Percentiles rank a stretch among this genome's conserved stretches.
phyloP scores from a whole-genome alignment of 2,329 filamentous ascomycete genomes.

The Parastagonospora nodorum region DNA sequence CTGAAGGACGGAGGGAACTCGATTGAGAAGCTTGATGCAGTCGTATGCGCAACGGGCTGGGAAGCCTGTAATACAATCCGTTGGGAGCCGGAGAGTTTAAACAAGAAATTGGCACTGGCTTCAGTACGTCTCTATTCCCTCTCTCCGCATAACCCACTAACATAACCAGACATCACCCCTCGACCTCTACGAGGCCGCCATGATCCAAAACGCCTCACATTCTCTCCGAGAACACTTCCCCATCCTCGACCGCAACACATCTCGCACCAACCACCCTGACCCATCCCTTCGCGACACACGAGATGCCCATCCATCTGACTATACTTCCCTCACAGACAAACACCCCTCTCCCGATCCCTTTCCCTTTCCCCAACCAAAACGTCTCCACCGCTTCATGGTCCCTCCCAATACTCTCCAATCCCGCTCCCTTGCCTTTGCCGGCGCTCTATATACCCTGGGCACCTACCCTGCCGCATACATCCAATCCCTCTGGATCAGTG shows the following conservation, averaged over 20 bases:
- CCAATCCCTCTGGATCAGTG: constrained; percentile 57
- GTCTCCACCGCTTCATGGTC: constrained; percentile 38
- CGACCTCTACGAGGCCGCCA: constrained; percentile 42
- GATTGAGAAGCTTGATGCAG: constrained; percentile 56
- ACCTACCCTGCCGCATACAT: constrained; percentile 46
- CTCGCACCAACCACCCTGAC: constrained; percentile 21
- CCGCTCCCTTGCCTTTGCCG: constrained; percentile 16
- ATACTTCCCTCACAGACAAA: too few species aligned
- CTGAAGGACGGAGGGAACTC: constrained; percentile 53
- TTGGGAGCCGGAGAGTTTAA: constrained; percentile 52
- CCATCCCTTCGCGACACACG: constrained; percentile 18
- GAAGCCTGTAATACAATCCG: constrained; percentile 55
- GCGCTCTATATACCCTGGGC: constrained; percentile 43
- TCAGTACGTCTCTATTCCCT: constrained; percentile 15
- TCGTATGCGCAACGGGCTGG: constrained; percentile 65
- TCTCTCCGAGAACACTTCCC: constrained; percentile 19
- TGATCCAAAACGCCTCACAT: constrained; percentile 35
- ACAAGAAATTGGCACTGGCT: constrained; percentile 55
- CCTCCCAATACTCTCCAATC: not conserved
- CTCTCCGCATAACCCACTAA: not conserved
- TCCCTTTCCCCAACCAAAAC: constrained; percentile 30
- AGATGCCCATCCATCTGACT: not conserved
- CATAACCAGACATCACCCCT: not conserved
- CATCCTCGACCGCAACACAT: constrained; percentile 24
- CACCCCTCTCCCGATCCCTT: constrained; percentile 1